Evolutionary conservation across 306 rosid genomes (phyloP).

Genomic region (Nissolia schottii): DNA sequence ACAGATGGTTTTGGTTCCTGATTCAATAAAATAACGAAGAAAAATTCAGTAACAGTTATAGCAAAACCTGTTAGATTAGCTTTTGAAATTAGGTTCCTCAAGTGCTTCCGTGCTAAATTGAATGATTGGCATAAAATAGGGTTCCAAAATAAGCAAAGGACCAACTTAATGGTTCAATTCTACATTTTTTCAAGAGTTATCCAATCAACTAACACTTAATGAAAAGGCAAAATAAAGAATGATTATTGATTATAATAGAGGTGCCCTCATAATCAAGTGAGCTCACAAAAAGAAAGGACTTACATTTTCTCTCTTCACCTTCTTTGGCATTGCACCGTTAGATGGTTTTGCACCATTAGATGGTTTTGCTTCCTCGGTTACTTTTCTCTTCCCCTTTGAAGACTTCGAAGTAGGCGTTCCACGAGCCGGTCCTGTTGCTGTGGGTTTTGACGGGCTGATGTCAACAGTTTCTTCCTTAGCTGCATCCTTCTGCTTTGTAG

Average conservation of each 20-base stretch:
- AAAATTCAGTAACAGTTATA: not conserved
- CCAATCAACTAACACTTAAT: not conserved
- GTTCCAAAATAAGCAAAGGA: not conserved
- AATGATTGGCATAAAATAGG: not conserved
- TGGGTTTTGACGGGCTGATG: constrained; percentile 66
- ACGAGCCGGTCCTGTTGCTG: constrained; percentile 50
- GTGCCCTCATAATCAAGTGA: not conserved
- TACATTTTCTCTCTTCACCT: constrained; percentile 86
- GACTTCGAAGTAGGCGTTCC: constrained; percentile 70
- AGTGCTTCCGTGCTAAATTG: not conserved
- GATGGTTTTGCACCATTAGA: constrained; percentile 53
- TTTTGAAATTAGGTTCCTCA: not conserved
- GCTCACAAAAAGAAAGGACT: constrained; percentile 24
- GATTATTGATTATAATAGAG: not conserved
- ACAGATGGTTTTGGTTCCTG: constrained; percentile 65
- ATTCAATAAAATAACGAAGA: constrained; percentile 22
- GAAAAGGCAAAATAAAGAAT: not conserved
- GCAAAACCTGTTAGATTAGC: constrained; percentile 2
- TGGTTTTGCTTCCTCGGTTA: constrained; percentile 66
- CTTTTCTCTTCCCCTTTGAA: constrained; percentile 80
- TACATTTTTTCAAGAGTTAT: not conserved
- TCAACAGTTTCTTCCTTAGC: constrained; percentile 82
- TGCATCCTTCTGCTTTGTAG: constrained; percentile 77
- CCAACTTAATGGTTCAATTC: not conserved
- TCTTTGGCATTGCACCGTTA: constrained; percentile 62